Evolutionary conservation across 2,329 filamentous ascomycete genomes (phyloP).

Genomic region (Fusarium clavum): DNA sequence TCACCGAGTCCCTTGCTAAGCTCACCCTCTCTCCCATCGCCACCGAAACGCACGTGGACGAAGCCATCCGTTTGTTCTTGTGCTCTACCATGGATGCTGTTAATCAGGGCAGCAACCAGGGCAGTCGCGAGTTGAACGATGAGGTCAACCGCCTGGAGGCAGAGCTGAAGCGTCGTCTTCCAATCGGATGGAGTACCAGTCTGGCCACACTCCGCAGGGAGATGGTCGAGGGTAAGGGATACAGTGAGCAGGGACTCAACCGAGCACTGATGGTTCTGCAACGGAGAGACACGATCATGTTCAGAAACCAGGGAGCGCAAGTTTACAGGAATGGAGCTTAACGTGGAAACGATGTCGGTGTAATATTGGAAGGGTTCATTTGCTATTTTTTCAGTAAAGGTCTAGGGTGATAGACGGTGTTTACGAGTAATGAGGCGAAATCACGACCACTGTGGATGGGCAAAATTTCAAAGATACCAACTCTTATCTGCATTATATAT

Average conservation of each 20-base stretch:
- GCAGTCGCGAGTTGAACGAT: conserved; percentile 89
- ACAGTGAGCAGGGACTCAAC: conserved; percentile 86
- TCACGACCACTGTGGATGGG: conserved; percentile 6
- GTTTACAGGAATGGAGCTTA: conserved; percentile 79
- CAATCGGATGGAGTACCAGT: conserved; percentile 96
- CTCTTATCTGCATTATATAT: neutral
- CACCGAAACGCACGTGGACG: conserved; percentile 92
- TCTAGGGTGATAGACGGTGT: conserved; percentile 31
- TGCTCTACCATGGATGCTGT: conserved; percentile 98
- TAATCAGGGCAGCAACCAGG: conserved; percentile 85
- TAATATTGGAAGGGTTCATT: conserved; percentile 31
- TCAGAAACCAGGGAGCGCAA: conserved; percentile 79
- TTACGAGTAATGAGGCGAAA: conserved; percentile 42
- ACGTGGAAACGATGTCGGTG: conserved; percentile 26
- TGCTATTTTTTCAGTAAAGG: conserved; percentile 22
- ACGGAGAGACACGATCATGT: conserved; percentile 86
- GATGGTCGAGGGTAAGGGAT: conserved; percentile 92
- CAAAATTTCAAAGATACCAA: conserved; percentile 25
- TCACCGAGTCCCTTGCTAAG: conserved; percentile 95
- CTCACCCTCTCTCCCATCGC: conserved; percentile 86
- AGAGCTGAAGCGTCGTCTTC: conserved; percentile 86
- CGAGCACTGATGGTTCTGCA: conserved; percentile 88
- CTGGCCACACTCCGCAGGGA: conserved; percentile 86
- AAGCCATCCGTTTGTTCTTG: conserved; percentile 96
- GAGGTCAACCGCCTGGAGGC: conserved; percentile 89